A percentile compares a stretch with the other conserved stretches of the same genome.
phyloP scores from a whole-genome alignment of 225 moss, liverwort and hornwort species.

The Polytrichum formosum region DNA sequence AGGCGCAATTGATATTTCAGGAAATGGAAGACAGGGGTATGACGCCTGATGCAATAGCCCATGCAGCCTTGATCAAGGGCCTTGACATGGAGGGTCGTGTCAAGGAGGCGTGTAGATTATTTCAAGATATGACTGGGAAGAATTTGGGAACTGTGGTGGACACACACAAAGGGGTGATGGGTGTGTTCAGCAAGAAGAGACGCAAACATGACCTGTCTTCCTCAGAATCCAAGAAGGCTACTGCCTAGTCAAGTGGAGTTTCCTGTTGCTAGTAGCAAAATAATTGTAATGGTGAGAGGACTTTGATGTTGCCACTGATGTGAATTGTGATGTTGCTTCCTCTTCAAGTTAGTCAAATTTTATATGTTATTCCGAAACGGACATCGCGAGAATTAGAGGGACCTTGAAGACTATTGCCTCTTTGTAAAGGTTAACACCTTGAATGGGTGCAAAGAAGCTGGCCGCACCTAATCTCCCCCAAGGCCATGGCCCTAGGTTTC shows the following conservation, averaged over 20 bases:
- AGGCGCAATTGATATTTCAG: conserved; percentile 36
- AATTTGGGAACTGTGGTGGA: conserved; percentile 36
- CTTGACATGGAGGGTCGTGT: conserved; percentile 38
- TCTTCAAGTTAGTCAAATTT: too few relatives aligned
- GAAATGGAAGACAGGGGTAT: conserved; percentile 44
- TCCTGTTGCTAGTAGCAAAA: too few relatives aligned
- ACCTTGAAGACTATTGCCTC: too few relatives aligned
- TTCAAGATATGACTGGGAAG: conserved; percentile 48
- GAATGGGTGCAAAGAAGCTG: too few relatives aligned
- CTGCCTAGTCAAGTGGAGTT: conserved; percentile 2
- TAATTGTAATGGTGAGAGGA: too few relatives aligned
- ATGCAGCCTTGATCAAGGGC: conserved; percentile 45
- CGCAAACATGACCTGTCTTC: conserved; percentile 20
- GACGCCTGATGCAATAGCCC: conserved; percentile 32
- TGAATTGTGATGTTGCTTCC: too few relatives aligned
- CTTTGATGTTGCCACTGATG: too few relatives aligned
- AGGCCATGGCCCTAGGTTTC: too few relatives aligned
- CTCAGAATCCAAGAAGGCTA: conserved; percentile 1
- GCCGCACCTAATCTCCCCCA: too few relatives aligned
- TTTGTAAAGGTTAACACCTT: too few relatives aligned
- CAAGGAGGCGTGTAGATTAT: conserved; percentile 39
- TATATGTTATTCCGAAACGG: too few relatives aligned
- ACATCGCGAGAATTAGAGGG: too few relatives aligned
- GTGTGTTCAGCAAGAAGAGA: conserved; percentile 41
- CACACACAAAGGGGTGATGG: conserved; percentile 45